Evolutionary conservation across 2,329 filamentous ascomycete species (phyloP), one percentile per base, ranked within the genome.

Genomic region (Phialocephala subalpina): DNA sequence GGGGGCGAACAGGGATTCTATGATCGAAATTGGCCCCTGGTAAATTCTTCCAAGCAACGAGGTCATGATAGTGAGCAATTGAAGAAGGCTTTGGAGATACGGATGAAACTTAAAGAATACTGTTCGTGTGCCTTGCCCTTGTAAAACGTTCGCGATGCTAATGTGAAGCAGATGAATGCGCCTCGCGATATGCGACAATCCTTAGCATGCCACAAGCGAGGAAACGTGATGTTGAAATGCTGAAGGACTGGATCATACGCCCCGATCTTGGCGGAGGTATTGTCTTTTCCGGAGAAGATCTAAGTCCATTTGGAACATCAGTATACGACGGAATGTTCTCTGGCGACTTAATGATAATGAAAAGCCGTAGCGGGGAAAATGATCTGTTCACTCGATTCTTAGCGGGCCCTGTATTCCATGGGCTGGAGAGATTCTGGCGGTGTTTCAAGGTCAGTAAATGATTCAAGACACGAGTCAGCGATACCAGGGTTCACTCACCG

Each of bases 61-160:
- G 22, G 16, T 3, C 55, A 11, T 36, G 45, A 56, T 1, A 59
- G 62, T 22, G 59, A 67, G 25, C 64, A 67, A 35, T 64, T 45
- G 64, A n/a, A 47, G 1, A 65, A 65, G 20, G 65, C 56, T 7
- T 18, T 69, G 45, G 35, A 69, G 29, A 69, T 69, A 12, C 42
- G 67, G 12, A 20, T 27, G 18, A 69, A 69, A 38, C 25, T 69
- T 1, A 29, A 58, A 45, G 67, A 69, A 57, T 69, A 67, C 35
- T 69, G 67, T 69, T n/a, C 36, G 53, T 20, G 18, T 18, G 16
- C 42, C 38, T 18, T 14, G 12, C n/a, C 11, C 27, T 47, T 47
- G 42, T 25, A 20, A 29, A 12, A 42, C 33, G 25, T 38, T 20
- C 22, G 20, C 11, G 14, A 11, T 57, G 35, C 61, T 64, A 29